Evolutionary conservation across 148 eudicot genomes (phyloP).

Genomic region (Camellia granthamiana): DNA sequence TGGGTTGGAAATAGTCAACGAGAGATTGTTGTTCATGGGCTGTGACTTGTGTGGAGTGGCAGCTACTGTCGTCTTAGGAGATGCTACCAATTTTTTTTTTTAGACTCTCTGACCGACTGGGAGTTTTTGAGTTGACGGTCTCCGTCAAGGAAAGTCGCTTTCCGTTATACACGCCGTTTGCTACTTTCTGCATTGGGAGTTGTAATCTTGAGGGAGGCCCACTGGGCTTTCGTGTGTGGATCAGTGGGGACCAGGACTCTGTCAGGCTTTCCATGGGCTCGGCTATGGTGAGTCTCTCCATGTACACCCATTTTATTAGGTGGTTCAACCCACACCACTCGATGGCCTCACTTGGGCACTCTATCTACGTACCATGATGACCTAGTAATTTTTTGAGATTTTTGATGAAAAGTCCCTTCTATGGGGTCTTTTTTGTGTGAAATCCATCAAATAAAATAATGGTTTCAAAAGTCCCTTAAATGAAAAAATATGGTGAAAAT

Average conservation of each 20-base stretch:
- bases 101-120: neutral
- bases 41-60: neutral
- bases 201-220: neutral
- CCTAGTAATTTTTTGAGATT: too few relatives aligned
- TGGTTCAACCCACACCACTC: too few relatives aligned
- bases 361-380: too few relatives aligned
- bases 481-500: too few relatives aligned
- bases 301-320: neutral
- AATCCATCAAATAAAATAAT: too few relatives aligned
- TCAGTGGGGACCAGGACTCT: conserved; percentile 13
- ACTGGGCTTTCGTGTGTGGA: conserved; percentile 4
- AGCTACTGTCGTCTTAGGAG: neutral
- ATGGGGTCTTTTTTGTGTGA: too few relatives aligned
- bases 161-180: conserved; percentile 10
- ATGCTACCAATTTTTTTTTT: neutral
- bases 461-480: too few relatives aligned
- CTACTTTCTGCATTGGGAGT: conserved; percentile 9
- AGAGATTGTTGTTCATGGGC: neutral
- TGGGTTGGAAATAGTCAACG: neutral
- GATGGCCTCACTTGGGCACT: too few relatives aligned
- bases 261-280: neutral
- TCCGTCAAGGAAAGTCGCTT: conserved; percentile 12
- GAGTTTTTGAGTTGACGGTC: conserved; percentile 15
- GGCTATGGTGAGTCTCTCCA: neutral
- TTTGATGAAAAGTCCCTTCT: too few relatives aligned